Conservation (phyloP, 371 early-diverging fungal genomes). For the Mucor irregularis region DNA sequence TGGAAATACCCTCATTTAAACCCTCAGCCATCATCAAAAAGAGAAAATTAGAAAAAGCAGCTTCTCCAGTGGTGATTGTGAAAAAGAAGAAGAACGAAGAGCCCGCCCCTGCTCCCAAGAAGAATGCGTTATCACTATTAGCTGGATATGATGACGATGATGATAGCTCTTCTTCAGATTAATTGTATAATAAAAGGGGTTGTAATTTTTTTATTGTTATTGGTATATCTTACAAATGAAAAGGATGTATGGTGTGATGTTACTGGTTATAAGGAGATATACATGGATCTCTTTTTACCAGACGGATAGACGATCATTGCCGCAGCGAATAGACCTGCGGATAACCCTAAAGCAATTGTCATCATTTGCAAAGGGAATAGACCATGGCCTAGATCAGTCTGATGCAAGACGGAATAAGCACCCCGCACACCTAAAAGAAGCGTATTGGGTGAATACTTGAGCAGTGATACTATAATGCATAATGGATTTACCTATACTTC, state of each 20-base stretch:
- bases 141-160: conserved; percentile 30
- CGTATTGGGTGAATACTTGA: neutral
- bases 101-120: neutral
- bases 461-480: no score
- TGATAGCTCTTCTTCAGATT: conserved; percentile 4
- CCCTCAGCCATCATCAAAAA: conserved; percentile 18
- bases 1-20: conserved; percentile 45
- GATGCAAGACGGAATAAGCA: conserved; percentile 42
- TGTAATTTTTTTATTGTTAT: neutral
- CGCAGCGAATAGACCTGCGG: conserved; percentile 46
- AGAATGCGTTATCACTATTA: conserved; percentile 27
- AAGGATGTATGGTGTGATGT: neutral
- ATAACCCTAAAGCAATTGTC: conserved; percentile 40
- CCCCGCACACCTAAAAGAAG: conserved; percentile 38
- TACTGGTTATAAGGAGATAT: conserved; percentile 33
- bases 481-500: conserved; percentile 54
- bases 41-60: conserved; percentile 20
- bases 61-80: conserved; percentile 11
- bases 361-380: conserved; percentile 43
- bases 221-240: neutral
- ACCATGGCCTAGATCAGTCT: conserved; percentile 26
- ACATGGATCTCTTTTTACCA: conserved; percentile 38
- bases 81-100: conserved; percentile 45
- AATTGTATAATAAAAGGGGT: neutral
- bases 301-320: conserved; percentile 49